Evolutionary conservation across 2,329 filamentous ascomycete species (phyloP).

Genomic region (Fusarium sambucinum): DNA sequence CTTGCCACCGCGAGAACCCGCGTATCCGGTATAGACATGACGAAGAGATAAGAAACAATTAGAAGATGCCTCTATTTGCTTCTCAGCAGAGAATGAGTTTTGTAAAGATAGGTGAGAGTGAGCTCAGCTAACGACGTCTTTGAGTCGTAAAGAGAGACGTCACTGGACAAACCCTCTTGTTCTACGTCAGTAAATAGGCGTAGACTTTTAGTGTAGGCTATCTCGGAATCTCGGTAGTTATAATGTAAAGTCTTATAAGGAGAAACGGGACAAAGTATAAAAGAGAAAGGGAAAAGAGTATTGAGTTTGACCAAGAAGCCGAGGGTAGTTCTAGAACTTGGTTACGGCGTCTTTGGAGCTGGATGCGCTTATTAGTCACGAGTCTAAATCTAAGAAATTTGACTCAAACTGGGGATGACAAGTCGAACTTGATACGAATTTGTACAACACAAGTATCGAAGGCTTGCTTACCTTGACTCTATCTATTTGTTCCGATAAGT

Average conservation of each 20-base stretch:
- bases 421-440: not conserved
- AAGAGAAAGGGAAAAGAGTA: not conserved
- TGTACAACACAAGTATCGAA: not conserved
- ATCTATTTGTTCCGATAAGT: not conserved
- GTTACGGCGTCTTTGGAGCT: slow-evolving; percentile 19
- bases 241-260: not conserved
- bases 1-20: slow-evolving; percentile 89
- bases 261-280: not conserved
- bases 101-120: not conserved
- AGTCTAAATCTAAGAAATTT: slow-evolving; percentile 21
- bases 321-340: slow-evolving; percentile 3
- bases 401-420: slow-evolving; percentile 5
- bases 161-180: slow-evolving; percentile 25
- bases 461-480: not conserved
- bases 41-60: not conserved
- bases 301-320: not conserved
- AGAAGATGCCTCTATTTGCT: not conserved
- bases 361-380: slow-evolving; percentile 31
- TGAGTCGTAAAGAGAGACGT: slow-evolving; percentile 21
- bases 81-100: not conserved
- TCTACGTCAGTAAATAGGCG: slow-evolving; percentile 17
- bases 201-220: not conserved
- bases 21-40: slow-evolving; percentile 65
- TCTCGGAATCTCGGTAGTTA: not conserved
- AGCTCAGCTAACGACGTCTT: not conserved